These are phyloP conservation scores for Monascus purpureus DNA, from an alignment of 495 filamentous ascomycete genomes.

Conservation along the genomic window DNA sequence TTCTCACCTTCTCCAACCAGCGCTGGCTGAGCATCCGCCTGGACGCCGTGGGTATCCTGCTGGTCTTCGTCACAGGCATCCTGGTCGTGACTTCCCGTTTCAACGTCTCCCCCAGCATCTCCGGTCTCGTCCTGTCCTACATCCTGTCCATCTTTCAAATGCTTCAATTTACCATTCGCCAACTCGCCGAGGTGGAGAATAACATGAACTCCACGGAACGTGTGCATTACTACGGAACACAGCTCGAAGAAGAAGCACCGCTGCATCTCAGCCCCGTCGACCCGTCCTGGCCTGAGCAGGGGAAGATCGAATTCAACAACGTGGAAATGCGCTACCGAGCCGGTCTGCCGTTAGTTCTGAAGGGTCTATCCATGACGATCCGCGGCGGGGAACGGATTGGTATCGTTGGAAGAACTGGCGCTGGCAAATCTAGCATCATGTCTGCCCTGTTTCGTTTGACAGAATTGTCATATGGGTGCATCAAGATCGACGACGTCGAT, in stretches of 20 bases:
- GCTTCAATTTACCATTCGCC: conserved; percentile 88
- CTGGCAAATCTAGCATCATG: conserved; percentile 93
- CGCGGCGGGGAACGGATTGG: conserved; percentile 80
- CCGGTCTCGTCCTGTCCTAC: conserved; percentile 79
- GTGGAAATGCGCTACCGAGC: conserved; percentile 85
- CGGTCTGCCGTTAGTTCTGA: conserved; percentile 71
- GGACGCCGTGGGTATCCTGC: conserved; percentile 63
- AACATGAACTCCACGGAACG: conserved; percentile 95
- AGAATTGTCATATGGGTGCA: conserved; percentile 69
- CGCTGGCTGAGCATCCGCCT: conserved; percentile 79
- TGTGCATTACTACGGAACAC: conserved; percentile 77
- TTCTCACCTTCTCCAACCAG: conserved; percentile 86
- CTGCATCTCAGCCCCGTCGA: conserved; percentile 54
- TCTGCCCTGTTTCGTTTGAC: conserved; percentile 80
- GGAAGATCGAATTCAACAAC: conserved; percentile 71
- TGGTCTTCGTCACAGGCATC: conserved; percentile 80
- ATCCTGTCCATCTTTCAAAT: conserved; percentile 91
- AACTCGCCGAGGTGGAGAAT: conserved; percentile 93
- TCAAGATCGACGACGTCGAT: conserved; percentile 82
- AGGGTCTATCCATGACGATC: conserved; percentile 64
- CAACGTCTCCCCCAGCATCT: conserved; percentile 67
- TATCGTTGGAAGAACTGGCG: conserved; percentile 85
- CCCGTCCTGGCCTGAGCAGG: conserved; percentile 65
- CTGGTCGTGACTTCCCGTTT: conserved; percentile 92
- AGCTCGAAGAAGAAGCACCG: conserved; percentile 80